Base-by-base conservation (phyloP, 2,329 filamentous ascomycete species). In the Ilyonectria sp. region DNA sequence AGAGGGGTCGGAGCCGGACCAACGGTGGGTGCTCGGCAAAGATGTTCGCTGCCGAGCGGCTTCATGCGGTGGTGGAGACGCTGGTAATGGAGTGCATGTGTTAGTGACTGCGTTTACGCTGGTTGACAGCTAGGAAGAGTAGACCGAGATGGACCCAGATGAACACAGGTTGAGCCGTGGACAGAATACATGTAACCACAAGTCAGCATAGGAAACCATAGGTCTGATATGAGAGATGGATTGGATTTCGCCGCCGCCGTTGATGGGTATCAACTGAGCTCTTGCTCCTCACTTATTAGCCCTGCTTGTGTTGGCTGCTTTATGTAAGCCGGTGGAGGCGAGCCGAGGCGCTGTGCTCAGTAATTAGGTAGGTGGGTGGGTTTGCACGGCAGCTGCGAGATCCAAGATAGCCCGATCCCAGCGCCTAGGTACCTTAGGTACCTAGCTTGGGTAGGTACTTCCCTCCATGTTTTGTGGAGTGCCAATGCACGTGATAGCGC, bases 11-110 rank as follows among this genome's bases (percentile, higher is more conserved):
- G 49, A 53, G 58, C 47, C 69, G 72, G 74, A 35, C 68, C 63
- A 71, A 71, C 73, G 73, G 66, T 70, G 67, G 70, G 69, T 70
- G 66, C 44, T 76, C 74, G 74, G 73, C 62, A 73, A 73, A 67
- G 49, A 72, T 75, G 66, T 60, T 72, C 73, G 69, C 68, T 60
- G 62, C 66, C 58, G 72, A 72, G 67, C 71, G 74, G 74, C 68
- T 75, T 70, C 68, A 61, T 68, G 73, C 71, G 65, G 74, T 60
- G 61, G 59, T 63, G 69, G 71, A 61, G 65, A 69, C 50, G 56
- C 70, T 67, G 54, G 72, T 63, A 56, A 67, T 74, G 63, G 31
- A 52, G 62, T 54, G 59, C 67, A 73, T 74, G 61, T 68, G 63
- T 73, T 71, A 71, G 67, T 68, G 53, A 69, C 49, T 61, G 33